phyloP scores from a whole-genome alignment of 1,139 yeast genomes.

The Blastobotrys niveus region DNA sequence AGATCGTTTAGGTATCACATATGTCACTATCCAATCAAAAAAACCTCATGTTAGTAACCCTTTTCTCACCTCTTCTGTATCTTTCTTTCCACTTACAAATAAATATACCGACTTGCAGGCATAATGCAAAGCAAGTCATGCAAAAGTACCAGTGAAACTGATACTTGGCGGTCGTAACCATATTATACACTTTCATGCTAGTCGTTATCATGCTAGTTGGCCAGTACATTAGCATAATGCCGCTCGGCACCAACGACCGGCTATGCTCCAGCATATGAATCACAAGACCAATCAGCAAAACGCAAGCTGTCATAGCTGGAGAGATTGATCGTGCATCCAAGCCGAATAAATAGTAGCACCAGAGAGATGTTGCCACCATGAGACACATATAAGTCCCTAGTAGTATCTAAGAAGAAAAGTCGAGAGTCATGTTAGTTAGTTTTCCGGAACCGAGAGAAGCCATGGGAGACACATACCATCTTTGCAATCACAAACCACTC shows the following conservation, averaged over 20 bases:
- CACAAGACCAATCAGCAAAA: conserved; percentile 3
- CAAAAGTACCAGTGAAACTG: conserved; percentile 4
- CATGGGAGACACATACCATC: conserved; percentile 31
- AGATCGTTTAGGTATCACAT: conserved; percentile 18
- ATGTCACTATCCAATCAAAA: conserved; percentile 17
- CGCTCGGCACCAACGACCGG: conserved; percentile 56
- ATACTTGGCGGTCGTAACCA: conserved; percentile 14
- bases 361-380: neutral
- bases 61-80: no score
- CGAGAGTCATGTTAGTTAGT: neutral
- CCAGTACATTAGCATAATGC: conserved; percentile 70
- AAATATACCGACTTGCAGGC: conserved; percentile 12
- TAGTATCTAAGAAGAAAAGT: conserved; percentile 2
- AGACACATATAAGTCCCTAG: conserved; percentile 1
- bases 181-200: conserved; percentile 42
- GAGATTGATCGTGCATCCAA: conserved; percentile 28
- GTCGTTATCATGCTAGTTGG: conserved; percentile 45
- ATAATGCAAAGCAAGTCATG: conserved; percentile 8
- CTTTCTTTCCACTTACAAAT: conserved; percentile 5
- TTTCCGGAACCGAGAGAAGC: neutral
- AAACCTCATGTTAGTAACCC: conserved; percentile 1
- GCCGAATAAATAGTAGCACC: conserved; percentile 2
- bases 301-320: conserved; percentile 2
- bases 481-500: conserved; percentile 36
- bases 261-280: conserved; percentile 67